Conservation (phyloP, 2,329 filamentous ascomycete genomes). For the Claviceps pusilla region DNA sequence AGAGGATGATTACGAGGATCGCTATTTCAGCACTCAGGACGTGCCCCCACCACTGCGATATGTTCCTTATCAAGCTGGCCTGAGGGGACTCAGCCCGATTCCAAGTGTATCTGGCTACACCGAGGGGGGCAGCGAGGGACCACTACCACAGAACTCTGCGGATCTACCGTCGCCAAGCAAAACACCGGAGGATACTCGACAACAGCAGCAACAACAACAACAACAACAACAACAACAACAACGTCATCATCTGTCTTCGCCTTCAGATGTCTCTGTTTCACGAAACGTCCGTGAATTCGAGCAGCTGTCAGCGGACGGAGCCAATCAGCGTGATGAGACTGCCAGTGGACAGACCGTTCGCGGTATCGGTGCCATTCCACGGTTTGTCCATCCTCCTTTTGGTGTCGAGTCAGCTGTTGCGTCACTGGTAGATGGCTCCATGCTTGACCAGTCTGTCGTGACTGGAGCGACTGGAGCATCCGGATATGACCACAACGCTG, state of each 20-base stretch:
- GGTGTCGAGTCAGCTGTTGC: conserved; percentile 83
- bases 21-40: conserved; percentile 44
- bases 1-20: conserved; percentile 26
- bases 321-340: conserved; percentile 41
- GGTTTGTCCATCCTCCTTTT: conserved; percentile 56
- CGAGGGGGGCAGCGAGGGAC: conserved; percentile 48
- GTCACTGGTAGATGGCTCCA: conserved; percentile 66
- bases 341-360: conserved; percentile 56
- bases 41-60: conserved; percentile 51
- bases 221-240: conserved; percentile 9
- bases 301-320: conserved; percentile 39
- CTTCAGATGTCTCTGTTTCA: conserved; percentile 18
- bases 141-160: conserved; percentile 41
- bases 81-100: conserved; percentile 69
- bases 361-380: conserved; percentile 56
- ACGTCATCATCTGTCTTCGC: conserved; percentile 18
- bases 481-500: conserved; percentile 29
- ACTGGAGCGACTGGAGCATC: conserved; percentile 48
- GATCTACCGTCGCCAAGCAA: conserved; percentile 39
- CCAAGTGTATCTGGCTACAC: conserved; percentile 83
- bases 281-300: conserved; percentile 37
- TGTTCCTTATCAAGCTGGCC: conserved; percentile 52
- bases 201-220: too few species aligned
- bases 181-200: conserved; percentile 24
- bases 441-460: conserved; percentile 51